These are phyloP conservation scores for Decorospora gaudefroyi DNA, from an alignment of 2,329 filamentous ascomycete species.

Conservation along the genomic window DNA sequence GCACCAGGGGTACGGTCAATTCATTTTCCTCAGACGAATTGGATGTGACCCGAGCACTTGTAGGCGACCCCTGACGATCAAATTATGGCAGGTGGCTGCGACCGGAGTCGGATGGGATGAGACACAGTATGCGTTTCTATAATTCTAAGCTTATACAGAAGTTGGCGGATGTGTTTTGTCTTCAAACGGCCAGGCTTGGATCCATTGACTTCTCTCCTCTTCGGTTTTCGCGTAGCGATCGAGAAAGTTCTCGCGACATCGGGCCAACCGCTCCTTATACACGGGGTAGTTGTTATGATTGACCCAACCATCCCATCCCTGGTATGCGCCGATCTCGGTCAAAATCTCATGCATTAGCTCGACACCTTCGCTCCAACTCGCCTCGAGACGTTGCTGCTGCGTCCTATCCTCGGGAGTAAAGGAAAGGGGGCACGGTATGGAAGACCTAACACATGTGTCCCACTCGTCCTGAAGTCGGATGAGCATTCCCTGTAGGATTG, in stretches of 20 bases:
- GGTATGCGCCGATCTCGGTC: conserved; percentile 24
- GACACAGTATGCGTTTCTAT: too few species aligned
- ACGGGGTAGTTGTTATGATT: conserved; percentile 27
- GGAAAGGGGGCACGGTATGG: conserved; percentile 25
- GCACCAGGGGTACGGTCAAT: too few species aligned
- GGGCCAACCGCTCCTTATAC: conserved; percentile 24
- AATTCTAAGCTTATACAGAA: too few species aligned
- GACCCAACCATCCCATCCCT: conserved; percentile 33
- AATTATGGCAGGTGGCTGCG: too few species aligned
- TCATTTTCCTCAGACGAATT: too few species aligned
- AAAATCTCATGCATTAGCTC: conserved; percentile 28
- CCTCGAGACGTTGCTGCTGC: conserved; percentile 22
- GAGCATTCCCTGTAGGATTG: conserved; percentile 22
- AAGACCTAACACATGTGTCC: conserved; percentile 11
- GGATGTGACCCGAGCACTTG: too few species aligned
- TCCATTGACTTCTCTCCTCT: conserved; percentile 26
- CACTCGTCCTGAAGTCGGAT: conserved; percentile 26
- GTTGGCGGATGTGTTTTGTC: too few species aligned
- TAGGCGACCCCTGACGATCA: too few species aligned
- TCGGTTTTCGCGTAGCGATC: conserved; percentile 22
- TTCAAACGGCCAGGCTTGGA: conserved; percentile 23
- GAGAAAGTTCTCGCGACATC: conserved; percentile 26
- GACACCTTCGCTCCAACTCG: conserved; percentile 26
- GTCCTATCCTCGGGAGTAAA: conserved; percentile 22
- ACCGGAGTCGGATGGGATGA: too few species aligned